Evolutionary conservation across 179 eudicot species (phyloP).

Genomic region (Nepenthes alata): DNA sequence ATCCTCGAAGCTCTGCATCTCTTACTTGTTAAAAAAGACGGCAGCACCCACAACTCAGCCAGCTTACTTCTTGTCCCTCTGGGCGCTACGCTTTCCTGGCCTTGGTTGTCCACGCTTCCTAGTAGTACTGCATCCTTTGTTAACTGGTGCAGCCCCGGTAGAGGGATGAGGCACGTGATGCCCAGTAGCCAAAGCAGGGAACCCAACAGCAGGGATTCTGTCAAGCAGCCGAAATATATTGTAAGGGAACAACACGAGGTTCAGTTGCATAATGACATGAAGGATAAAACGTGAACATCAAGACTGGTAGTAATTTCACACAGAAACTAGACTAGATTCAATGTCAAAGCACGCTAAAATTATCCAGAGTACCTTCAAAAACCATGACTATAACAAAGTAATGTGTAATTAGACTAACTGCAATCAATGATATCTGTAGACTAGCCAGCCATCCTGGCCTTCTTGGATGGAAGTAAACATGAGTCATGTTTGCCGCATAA

Average conservation of each 20-base stretch:
- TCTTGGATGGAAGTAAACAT: no score
- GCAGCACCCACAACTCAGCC: constrained; percentile 12
- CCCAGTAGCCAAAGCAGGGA: constrained; percentile 99
- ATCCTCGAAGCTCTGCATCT: constrained; percentile 74
- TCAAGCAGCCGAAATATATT: constrained; percentile 2
- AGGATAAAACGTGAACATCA: background rate
- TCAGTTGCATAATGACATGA: background rate
- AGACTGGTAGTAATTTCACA: background rate
- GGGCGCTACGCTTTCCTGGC: constrained; percentile 43
- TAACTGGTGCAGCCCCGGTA: constrained; percentile 26
- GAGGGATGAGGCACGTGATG: constrained; percentile 56
- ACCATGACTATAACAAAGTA: no score
- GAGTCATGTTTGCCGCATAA: no score
- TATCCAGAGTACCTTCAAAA: no score
- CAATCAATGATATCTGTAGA: no score
- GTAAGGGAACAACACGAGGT: background rate
- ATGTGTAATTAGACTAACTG: no score
- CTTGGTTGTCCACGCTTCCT: constrained; percentile 36
- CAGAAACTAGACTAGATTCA: background rate
- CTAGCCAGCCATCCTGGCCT: no score
- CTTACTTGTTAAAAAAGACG: constrained; percentile 39
- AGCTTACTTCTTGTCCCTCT: constrained; percentile 34
- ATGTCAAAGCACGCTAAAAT: background rate
- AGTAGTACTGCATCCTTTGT: constrained; percentile 33
- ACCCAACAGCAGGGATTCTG: constrained; percentile 99